Evolutionary conservation across 2,329 filamentous ascomycete genomes (phyloP).

Genomic region (Trichoderma sp.): DNA sequence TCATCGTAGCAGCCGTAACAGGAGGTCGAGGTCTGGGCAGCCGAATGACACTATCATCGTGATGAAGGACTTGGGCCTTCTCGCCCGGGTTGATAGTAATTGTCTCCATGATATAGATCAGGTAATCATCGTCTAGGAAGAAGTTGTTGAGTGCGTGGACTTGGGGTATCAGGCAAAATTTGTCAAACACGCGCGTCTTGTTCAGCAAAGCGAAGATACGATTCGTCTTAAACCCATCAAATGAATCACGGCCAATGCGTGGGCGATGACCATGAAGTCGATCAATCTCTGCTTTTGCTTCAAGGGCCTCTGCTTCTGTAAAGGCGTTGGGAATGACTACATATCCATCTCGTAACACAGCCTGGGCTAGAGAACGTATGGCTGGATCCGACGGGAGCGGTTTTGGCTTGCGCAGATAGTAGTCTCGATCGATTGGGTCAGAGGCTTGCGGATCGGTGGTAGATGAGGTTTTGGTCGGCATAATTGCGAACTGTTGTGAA

Average conservation of each 20-base stretch:
- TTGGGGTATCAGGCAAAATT: neutral
- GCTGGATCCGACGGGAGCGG: neutral
- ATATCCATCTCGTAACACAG: neutral
- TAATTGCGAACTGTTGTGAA: neutral
- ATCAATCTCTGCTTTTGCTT: neutral
- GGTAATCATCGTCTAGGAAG: neutral
- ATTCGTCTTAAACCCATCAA: neutral
- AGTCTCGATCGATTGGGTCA: neutral
- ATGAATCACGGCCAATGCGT: neutral
- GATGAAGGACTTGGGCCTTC: neutral
- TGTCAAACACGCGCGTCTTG: neutral
- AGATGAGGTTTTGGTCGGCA: neutral
- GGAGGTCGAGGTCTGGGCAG: neutral
- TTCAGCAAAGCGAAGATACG: neutral
- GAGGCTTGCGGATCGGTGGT: neutral
- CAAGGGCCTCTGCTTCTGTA: neutral
- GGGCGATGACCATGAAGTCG: neutral
- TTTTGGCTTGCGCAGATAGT: neutral
- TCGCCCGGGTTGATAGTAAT: neutral
- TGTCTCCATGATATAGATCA: neutral
- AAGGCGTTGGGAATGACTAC: neutral
- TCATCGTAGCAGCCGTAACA: neutral
- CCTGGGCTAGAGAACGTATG: neutral
- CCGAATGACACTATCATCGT: neutral
- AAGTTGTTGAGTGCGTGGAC: neutral